phyloP scores from a whole-genome alignment of 75 land plant genomes.

The Isoetes taiwanensis region DNA sequence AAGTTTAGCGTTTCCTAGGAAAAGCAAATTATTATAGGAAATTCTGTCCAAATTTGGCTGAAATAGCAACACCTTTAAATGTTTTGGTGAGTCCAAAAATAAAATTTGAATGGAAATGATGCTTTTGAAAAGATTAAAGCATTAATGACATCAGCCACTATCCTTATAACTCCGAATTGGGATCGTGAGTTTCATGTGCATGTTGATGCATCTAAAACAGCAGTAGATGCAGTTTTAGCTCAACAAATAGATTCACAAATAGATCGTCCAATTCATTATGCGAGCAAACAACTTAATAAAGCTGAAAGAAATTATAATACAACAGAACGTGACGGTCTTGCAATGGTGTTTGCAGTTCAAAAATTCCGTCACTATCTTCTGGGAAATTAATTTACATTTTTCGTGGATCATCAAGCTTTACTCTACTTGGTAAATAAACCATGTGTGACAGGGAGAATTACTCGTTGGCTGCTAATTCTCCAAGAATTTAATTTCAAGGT shows the following conservation, averaged over 20 bases:
- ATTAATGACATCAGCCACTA: too few species aligned
- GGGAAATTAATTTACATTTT: background rate
- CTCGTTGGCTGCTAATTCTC: background rate
- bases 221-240: background rate
- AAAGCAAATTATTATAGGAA: constrained; percentile 8
- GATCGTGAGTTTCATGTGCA: too few species aligned
- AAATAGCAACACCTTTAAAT: constrained; percentile 8
- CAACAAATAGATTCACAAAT: background rate
- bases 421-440: background rate
- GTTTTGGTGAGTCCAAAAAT: constrained; percentile 2
- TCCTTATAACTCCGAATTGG: too few species aligned
- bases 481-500: background rate
- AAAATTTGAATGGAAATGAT: background rate
- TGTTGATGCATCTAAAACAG: too few species aligned
- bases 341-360: background rate
- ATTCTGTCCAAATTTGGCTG: constrained; percentile 7
- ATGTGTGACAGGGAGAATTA: background rate
- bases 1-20: constrained; percentile 14
- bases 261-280: background rate
- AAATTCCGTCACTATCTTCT: background rate
- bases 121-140: too few species aligned
- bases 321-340: background rate
- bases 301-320: constrained; percentile 4
- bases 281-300: background rate
- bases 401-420: background rate